phyloP scores from a whole-genome alignment of 352 stramenopile genomes.

The Blastocystis sp. region DNA sequence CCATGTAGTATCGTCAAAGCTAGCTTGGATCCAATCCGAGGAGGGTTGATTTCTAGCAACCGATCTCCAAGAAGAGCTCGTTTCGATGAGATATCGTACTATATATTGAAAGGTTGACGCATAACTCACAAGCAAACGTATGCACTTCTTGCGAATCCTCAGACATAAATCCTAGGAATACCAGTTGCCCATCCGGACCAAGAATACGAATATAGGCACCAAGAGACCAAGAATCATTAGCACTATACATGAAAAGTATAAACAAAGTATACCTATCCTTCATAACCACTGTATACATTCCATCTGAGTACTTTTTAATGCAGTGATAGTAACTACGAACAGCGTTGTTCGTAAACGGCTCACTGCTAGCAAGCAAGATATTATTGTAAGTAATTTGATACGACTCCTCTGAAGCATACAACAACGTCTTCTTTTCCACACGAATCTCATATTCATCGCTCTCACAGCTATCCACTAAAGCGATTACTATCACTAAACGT shows the following conservation, averaged over 20 bases:
- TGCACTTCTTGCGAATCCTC: background rate
- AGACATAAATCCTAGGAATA: slow-evolving; percentile 20
- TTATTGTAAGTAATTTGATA: slow-evolving; percentile 53
- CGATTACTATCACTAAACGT: background rate
- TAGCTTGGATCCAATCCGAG: background rate
- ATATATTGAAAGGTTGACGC: background rate
- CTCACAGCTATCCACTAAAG: background rate
- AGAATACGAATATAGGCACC: slow-evolving; percentile 43
- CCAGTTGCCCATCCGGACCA: background rate
- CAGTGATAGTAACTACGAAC: slow-evolving; percentile 43
- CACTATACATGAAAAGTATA: background rate
- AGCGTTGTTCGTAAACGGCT: slow-evolving; percentile 56
- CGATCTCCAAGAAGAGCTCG: background rate
- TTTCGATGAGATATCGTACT: slow-evolving; percentile 27
- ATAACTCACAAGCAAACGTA: background rate
- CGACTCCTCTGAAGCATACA: background rate
- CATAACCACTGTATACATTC: slow-evolving; percentile 33
- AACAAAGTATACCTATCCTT: background rate
- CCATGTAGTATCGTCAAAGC: slow-evolving; percentile 5
- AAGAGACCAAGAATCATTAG: background rate
- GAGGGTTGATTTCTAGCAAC: background rate
- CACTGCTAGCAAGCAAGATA: background rate
- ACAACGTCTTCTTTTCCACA: slow-evolving; percentile 26
- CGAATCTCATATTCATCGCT: background rate
- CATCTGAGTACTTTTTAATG: background rate